Evolutionary conservation across 805 yeast species (phyloP), one percentile per base, ranked within the genome.

Genomic region (Kuraishia piskuri): DNA sequence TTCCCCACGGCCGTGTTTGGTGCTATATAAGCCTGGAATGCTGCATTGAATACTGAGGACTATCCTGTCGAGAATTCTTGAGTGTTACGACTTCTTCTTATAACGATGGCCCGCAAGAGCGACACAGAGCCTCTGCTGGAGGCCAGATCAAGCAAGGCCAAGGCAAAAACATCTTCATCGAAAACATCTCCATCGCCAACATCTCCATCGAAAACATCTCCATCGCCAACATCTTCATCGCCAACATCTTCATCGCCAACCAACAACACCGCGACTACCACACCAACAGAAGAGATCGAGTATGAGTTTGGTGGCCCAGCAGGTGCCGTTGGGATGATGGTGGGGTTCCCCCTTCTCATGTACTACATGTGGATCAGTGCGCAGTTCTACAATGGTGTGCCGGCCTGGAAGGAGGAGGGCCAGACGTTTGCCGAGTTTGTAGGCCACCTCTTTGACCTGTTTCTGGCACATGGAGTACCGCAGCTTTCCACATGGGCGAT

Each of bases 351-450:
- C 7, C 64, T 85, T 49, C 75, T 94, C 64, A 94, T 94, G 99
- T 89, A 86, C 77, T 94, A 94, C 71, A 86, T 94, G 94, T 92
- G 96, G 95, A 83, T 92, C 53, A 79, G 90, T 62, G 92, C 94
- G 51, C 79, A 80, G 57, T 90, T 86, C 68, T 89, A 90, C 69
- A 73, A 73, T 57, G 96, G 96, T 1, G 63, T 72, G 50, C 76
- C 88, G 25, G 90, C 96, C 22, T 70, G 76, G 68, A 97, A 97
- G 2, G 64, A 67, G 0, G 75, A 66, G 3, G 82, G 72, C 50
- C 82, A 86, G 68, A 61, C 74, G 45, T 84, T 79, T 80, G 26
- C 54, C 22, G 77, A 70, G 1, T 90, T 81, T 62, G 54, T 76
- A 12, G 56, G 53, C 50, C 77, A 73, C 54, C 66, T 81, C 58